Evolutionary conservation across 768 basidiomycete species (phyloP), one percentile per base, ranked within the genome.

Genomic region (Phlegmacium glaucopus): DNA sequence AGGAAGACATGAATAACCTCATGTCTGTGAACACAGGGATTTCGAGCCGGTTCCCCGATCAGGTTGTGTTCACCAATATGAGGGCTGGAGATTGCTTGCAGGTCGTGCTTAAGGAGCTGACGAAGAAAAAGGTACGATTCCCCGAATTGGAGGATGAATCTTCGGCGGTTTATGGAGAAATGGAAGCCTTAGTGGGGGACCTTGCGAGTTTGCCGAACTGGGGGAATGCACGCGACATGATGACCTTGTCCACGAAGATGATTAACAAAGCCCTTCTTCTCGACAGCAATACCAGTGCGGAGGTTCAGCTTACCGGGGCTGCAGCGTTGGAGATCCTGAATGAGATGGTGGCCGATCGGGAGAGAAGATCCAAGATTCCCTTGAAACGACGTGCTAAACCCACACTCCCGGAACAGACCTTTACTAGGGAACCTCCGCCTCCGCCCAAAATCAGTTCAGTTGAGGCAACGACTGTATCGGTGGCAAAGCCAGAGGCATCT

Each of bases 221-320:
- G 85, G 85, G 83, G 11, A 87, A 87, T 41, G 85, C 83, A 3
- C 74, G 83, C 6, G 85, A 87, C 51, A 71, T 85, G 59, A 67
- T 76, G 43, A 77, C 76, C 0, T 63, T 84, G 4, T 62, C 78
- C 0, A 78, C 75, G 6, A 27, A 43, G 17, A 29, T 43, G 12
- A 29, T 43, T 12, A 18, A 30, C 17, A 8, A 7, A 29, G 12
- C 15, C 4, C 12, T 43, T 27, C 10, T 10, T 10, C 10, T 11
- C 26, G 42, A 27, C 16, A 30, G 6, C 4, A 10, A 43, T 7
- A 29, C 42, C 9, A 29, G 16, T 30, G 11, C 12, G 16, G 28
- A 16, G 32, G 6, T 34, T n/a, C 32, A 34, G 10, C 10, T 34
- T 34, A 6, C 32, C 6, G 32, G 11, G n/a, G n/a, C 11, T n/a